Percentiles rank a stretch among this genome's conserved stretches.
phyloP scores from a whole-genome alignment of 1,284 basidiomycete genomes.

The Pseudomicrostroma phylloplanum region DNA sequence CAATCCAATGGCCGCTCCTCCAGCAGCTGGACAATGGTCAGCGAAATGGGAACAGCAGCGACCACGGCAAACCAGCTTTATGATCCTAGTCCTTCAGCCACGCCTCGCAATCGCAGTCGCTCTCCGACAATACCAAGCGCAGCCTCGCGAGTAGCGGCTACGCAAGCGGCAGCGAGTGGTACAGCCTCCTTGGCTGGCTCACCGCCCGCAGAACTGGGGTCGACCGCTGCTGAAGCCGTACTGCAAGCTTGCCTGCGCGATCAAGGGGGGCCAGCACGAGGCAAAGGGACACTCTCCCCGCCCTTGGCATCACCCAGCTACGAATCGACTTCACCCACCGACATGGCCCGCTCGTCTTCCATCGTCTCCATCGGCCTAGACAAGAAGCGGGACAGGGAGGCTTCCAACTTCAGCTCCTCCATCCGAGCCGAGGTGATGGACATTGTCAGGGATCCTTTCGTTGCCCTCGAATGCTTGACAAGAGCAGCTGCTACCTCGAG shows the following conservation, averaged over 20 bases:
- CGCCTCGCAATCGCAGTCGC: not conserved
- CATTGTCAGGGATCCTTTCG: slow-evolving; percentile 3
- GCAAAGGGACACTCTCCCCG: not conserved
- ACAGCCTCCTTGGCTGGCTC: slow-evolving; percentile 4
- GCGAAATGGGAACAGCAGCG: not conserved
- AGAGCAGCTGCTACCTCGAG: not conserved
- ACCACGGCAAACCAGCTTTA: too few species aligned
- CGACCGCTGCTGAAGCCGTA: slow-evolving; percentile 6
- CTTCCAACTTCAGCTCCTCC: not conserved
- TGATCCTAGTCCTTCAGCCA: too few species aligned
- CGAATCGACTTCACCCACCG: not conserved
- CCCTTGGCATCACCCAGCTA: not conserved
- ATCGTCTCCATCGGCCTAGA: not conserved
- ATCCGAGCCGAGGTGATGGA: not conserved
- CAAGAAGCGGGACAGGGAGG: slow-evolving; percentile 3
- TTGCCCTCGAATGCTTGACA: not conserved
- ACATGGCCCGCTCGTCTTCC: not conserved
- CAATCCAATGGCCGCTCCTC: not conserved
- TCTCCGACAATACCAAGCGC: not conserved
- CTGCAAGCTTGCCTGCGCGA: not conserved
- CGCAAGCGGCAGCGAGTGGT: slow-evolving; percentile 7
- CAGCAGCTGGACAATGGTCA: slow-evolving; percentile 6
- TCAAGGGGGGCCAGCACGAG: not conserved
- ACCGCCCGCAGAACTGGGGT: slow-evolving; percentile 6
- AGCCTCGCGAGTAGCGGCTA: not conserved